Evolutionary conservation across 108 stramenopile species (phyloP), one percentile per base, ranked within the genome.

Genomic region (Cylindrotheca fusiformis): DNA sequence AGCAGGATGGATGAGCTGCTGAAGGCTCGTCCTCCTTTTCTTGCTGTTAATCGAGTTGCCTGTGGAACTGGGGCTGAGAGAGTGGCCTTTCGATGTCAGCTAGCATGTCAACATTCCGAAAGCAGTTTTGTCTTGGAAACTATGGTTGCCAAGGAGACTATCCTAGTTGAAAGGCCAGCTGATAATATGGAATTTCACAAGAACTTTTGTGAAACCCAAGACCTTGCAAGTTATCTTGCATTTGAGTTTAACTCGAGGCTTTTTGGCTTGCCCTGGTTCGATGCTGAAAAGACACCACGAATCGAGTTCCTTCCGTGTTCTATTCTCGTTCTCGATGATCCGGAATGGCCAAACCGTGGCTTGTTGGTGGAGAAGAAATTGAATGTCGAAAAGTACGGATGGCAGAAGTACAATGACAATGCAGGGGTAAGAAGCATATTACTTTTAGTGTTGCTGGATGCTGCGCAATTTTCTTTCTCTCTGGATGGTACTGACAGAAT

Each of bases 141-240:
- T 10, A 72, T 82, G 81, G 56, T 82, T 58, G 81, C 75, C 0
- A 82, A 82, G 53, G 81, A 82, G 56, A 82, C 67, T 0, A 67
- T 68, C 20, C 36, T 55, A 6, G 56, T 58, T 0, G 68, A 78
- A 33, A 58, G 62, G 14, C 62, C 71, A 0, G 48, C 32, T 10
- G 66, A 74, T 21, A 58, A 76, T 4, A 31, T 64, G 2, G 49
- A 36, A 0, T 82, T 82, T 52, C 81, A 82, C 28, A 57, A 61
- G 54, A 57, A 33, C 52, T 82, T 77, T 58, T 64, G 62, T 53
- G 51, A 74, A 49, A 75, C 67, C 1, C 81, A 82, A 61, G 55
- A 73, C 36, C 63, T 74, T 30, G 77, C 77, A 8, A 72, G 33
- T 10, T 63, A 70, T 55, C 63, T 78, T 29, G 77, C 77, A 23